A percentile compares a stretch with the other conserved stretches of the same genome.
phyloP scores from a whole-genome alignment of 2,329 filamentous ascomycete species.

The Claviceps citrina region DNA sequence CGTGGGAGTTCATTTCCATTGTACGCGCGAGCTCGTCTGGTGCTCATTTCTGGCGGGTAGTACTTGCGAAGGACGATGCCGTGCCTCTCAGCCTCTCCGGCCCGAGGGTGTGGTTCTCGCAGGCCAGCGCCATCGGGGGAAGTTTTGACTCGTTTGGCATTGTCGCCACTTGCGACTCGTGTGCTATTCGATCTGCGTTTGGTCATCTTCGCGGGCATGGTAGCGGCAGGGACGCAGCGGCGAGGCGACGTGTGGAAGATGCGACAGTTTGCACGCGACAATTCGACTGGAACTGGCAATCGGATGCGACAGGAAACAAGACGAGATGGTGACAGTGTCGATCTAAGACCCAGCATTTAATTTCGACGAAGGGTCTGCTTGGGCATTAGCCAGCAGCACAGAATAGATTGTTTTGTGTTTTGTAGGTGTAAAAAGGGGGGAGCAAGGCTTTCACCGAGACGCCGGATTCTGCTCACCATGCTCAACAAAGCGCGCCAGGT shows the following conservation, averaged over 20 bases:
- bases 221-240: conserved; percentile 6
- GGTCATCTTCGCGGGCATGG: conserved; percentile 15
- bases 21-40: conserved; percentile 61
- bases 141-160: conserved; percentile 19
- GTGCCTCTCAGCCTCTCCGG: conserved; percentile 32
- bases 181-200: conserved; percentile 16
- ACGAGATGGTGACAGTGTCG: not conserved
- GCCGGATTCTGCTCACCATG: not conserved
- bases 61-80: conserved; percentile 58
- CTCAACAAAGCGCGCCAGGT: conserved; percentile 1
- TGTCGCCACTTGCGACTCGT: conserved; percentile 11
- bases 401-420: too few species aligned
- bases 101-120: conserved; percentile 30
- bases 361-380: too few species aligned
- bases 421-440: too few species aligned
- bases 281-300: not conserved
- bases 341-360: not conserved
- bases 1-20: conserved; percentile 51
- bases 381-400: not conserved
- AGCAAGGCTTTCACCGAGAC: not conserved
- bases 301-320: not conserved
- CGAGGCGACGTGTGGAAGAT: not conserved
- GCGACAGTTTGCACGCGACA: not conserved
- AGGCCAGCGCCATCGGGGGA: conserved; percentile 24
- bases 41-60: conserved; percentile 79